Evolutionary conservation across 257 asterid species (phyloP).

Genomic region (Fraxinus anomala): DNA sequence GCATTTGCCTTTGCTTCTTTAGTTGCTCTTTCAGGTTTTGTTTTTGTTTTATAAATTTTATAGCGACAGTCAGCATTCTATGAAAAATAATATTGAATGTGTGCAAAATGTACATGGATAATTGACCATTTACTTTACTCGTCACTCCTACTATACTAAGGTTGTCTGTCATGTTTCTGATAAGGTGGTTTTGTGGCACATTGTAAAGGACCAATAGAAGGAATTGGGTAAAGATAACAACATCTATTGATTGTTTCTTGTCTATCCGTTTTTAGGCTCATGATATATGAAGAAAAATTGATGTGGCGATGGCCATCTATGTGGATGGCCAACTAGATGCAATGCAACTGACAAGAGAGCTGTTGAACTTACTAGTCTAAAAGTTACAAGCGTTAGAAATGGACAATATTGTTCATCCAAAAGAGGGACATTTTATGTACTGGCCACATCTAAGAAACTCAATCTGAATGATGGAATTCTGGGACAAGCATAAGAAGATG

Average conservation of each 20-base stretch:
- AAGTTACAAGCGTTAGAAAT: neutral
- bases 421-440: neutral
- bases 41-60: neutral
- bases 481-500: neutral
- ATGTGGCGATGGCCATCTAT: neutral
- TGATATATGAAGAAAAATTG: neutral
- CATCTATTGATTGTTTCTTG: constrained; percentile 21
- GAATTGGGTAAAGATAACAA: neutral
- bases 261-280: constrained; percentile 11
- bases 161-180: neutral
- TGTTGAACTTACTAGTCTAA: neutral
- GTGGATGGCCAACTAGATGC: neutral
- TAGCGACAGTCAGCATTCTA: neutral
- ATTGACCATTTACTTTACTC: constrained; percentile 1
- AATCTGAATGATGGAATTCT: neutral
- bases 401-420: neutral
- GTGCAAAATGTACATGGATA: constrained; percentile 4
- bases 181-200: constrained; percentile 5
- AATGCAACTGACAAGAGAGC: neutral
- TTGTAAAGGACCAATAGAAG: constrained; percentile 7
- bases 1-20: constrained; percentile 13
- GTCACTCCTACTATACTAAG: neutral
- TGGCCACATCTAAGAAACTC: neutral
- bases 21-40: neutral
- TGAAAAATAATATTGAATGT: neutral